Evolutionary conservation across 1,139 yeast genomes (phyloP).

Genomic region (Hyphopichia wangnamkhiaoensis): DNA sequence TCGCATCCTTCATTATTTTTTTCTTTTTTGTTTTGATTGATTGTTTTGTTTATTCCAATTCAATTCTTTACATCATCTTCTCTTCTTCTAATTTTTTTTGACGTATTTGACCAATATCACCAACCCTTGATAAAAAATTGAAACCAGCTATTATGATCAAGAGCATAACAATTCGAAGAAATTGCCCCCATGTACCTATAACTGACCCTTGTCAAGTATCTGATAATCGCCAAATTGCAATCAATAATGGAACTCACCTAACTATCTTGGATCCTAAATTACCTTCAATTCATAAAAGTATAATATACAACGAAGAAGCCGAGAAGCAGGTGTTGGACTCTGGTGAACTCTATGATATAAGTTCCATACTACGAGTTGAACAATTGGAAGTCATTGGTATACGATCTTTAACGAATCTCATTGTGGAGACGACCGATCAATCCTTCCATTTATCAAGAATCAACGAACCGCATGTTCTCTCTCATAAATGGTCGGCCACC

Average conservation of each 20-base stretch:
- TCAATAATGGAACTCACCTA: constrained; percentile 36
- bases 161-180: not conserved
- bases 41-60: not conserved
- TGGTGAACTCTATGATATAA: constrained; percentile 28
- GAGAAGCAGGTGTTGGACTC: constrained; percentile 24
- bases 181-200: constrained; percentile 12
- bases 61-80: too few species aligned
- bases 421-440: constrained; percentile 30
- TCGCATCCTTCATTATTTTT: constrained; percentile 72
- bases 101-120: too few species aligned
- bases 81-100: too few species aligned
- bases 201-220: constrained; percentile 41
- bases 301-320: constrained; percentile 9
- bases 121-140: too few species aligned
- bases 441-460: constrained; percentile 31
- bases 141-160: not conserved
- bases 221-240: constrained; percentile 37
- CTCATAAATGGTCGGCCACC: constrained; percentile 39
- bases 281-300: constrained; percentile 33
- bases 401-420: constrained; percentile 27
- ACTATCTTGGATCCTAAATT: constrained; percentile 41
- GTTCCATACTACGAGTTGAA: constrained; percentile 31
- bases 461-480: constrained; percentile 34
- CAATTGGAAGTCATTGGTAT: constrained; percentile 29
- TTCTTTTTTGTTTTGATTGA: constrained; percentile 6